Evolutionary conservation across 805 yeast species (phyloP).

Genomic region (Starmerella riodocensis): DNA sequence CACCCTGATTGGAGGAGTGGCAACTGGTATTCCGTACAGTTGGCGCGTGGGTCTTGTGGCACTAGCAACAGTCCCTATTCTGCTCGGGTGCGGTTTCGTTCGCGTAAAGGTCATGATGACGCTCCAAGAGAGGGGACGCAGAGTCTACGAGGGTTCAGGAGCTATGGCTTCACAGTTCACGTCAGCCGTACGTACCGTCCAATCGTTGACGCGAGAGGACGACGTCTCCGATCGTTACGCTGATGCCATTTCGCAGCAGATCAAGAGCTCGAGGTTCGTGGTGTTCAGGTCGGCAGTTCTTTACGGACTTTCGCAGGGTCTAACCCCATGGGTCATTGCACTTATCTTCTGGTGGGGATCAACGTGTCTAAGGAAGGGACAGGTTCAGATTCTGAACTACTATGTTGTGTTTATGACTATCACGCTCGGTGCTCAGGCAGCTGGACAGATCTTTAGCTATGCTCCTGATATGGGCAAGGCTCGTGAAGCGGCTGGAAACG

Average conservation of each 20-base stretch:
- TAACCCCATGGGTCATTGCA: conserved; percentile 31
- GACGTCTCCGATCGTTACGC: conserved; percentile 27
- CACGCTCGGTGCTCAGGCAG: conserved; percentile 33
- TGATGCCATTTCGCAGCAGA: conserved; percentile 24
- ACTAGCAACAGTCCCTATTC: conserved; percentile 29
- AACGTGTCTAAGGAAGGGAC: conserved; percentile 26
- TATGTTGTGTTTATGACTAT: conserved; percentile 31
- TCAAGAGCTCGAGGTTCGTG: conserved; percentile 23
- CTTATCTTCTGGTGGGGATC: conserved; percentile 35
- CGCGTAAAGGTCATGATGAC: conserved; percentile 27
- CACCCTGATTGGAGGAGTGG: conserved; percentile 30
- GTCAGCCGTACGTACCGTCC: conserved; percentile 31
- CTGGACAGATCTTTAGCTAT: conserved; percentile 31
- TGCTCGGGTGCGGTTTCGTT: conserved; percentile 31
- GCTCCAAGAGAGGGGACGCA: conserved; percentile 29
- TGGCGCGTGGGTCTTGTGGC: conserved; percentile 33
- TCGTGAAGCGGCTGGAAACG: conserved; percentile 27
- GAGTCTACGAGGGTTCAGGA: conserved; percentile 30
- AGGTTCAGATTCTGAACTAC: conserved; percentile 26
- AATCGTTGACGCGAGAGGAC: conserved; percentile 31
- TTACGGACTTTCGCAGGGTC: conserved; percentile 31
- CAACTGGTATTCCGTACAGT: conserved; percentile 29
- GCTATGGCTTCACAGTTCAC: conserved; percentile 31
- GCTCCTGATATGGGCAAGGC: conserved; percentile 36
- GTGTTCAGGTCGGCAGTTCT: conserved; percentile 26